A percentile compares a stretch with the other conserved stretches of the same genome.
phyloP scores from a whole-genome alignment of 2,329 filamentous ascomycete genomes.

The Clonostachys byssicola region DNA sequence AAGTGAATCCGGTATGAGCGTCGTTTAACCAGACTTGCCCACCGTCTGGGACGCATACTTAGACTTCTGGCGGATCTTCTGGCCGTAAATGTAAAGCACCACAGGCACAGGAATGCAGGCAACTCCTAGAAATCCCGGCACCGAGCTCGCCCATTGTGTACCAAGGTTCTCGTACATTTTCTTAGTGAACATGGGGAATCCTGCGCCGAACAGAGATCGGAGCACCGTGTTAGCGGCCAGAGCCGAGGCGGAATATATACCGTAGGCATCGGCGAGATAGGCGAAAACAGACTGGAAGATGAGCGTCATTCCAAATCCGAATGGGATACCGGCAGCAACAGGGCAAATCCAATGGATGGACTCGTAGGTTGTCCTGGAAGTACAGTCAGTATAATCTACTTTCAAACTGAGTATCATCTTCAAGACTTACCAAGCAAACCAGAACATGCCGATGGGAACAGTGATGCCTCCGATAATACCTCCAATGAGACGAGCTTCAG shows the following conservation, averaged over 20 bases:
- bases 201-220: conserved; percentile 62
- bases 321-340: conserved; percentile 26
- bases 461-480: conserved; percentile 48
- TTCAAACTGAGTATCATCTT: neutral
- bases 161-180: conserved; percentile 47
- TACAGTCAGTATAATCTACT: neutral
- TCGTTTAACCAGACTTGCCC: too few relatives aligned
- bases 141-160: conserved; percentile 65
- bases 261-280: conserved; percentile 61
- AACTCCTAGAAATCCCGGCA: conserved; percentile 66
- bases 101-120: conserved; percentile 55
- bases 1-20: too few relatives aligned
- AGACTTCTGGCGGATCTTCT: conserved; percentile 44
- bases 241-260: conserved; percentile 66
- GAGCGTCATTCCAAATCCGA: conserved; percentile 51
- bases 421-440: conserved; percentile 46
- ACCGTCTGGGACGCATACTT: conserved; percentile 43
- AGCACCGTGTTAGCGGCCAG: conserved; percentile 64
- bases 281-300: conserved; percentile 57
- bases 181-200: conserved; percentile 63
- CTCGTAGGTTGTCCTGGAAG: conserved; percentile 34
- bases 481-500: conserved; percentile 51
- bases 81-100: conserved; percentile 56
- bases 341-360: conserved; percentile 48
- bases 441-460: conserved; percentile 53